Percentiles rank a stretch among this genome's conserved stretches.
phyloP scores from a whole-genome alignment of 2,329 filamentous ascomycete genomes.

The Macroventuria anomochaeta region DNA sequence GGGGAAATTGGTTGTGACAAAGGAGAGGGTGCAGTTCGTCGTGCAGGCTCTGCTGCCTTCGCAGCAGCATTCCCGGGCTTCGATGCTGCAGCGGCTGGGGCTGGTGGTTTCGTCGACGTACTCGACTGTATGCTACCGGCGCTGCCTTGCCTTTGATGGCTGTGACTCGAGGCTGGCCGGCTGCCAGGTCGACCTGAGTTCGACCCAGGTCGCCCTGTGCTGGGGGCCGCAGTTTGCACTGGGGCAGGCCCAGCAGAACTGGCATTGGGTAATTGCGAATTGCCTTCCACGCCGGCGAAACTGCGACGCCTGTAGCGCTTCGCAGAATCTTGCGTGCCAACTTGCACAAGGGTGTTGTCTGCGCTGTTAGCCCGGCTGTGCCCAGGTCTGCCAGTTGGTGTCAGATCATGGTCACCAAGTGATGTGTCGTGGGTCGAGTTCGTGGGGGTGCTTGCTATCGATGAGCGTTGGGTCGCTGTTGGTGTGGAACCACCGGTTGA shows the following conservation, averaged over 20 bases:
- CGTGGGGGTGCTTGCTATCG: slow-evolving; percentile 52
- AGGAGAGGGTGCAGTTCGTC: slow-evolving; percentile 56
- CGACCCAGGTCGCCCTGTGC: slow-evolving; percentile 34
- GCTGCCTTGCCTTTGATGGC: slow-evolving; percentile 48
- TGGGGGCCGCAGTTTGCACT: slow-evolving; percentile 22
- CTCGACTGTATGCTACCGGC: slow-evolving; percentile 47
- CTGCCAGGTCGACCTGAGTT: slow-evolving; percentile 40
- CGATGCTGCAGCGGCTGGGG: slow-evolving; percentile 20
- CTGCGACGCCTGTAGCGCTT: slow-evolving; percentile 84
- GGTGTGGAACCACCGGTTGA: slow-evolving; percentile 36
- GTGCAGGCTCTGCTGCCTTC: slow-evolving; percentile 49
- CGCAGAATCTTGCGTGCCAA: slow-evolving; percentile 67
- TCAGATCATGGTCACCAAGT: slow-evolving; percentile 52
- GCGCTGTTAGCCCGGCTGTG: slow-evolving; percentile 66
- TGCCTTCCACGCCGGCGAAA: slow-evolving; percentile 69
- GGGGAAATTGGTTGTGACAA: slow-evolving; percentile 54
- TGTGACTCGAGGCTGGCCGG: slow-evolving; percentile 43
- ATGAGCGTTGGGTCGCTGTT: slow-evolving; percentile 42
- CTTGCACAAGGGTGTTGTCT: slow-evolving; percentile 72
- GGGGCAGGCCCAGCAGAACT: slow-evolving; percentile 19
- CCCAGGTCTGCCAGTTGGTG: slow-evolving; percentile 47
- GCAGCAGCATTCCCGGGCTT: slow-evolving; percentile 22
- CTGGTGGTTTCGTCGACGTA: slow-evolving; percentile 33
- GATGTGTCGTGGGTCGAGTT: slow-evolving; percentile 64
- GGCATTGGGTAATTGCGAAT: slow-evolving; percentile 29